These are phyloP conservation scores for Excoecaria agallocha DNA, from an alignment of 345 rosid species.

Conservation along the genomic window DNA sequence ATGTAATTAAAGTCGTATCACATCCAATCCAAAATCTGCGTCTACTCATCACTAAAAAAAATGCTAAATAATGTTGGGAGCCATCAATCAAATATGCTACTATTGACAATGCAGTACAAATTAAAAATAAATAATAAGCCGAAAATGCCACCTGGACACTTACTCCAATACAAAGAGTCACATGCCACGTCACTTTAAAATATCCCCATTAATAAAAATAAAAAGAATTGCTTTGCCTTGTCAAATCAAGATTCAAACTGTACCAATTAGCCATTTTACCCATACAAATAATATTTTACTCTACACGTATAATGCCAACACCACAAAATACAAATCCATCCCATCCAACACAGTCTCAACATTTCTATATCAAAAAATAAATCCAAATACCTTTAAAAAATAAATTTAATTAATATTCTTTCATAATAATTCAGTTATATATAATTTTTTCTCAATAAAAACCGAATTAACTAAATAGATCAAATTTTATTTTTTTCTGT, in stretches of 20 bases:
- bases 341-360: too few species aligned
- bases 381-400: too few species aligned
- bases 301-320: not conserved
- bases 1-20: not conserved
- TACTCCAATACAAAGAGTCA: not conserved
- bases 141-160: not conserved
- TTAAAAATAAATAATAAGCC: not conserved
- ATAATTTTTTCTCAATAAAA: too few species aligned
- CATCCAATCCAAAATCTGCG: not conserved
- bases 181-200: conserved; percentile 1
- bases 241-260: conserved; percentile 13
- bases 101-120: not conserved
- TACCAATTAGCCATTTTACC: not conserved
- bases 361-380: too few species aligned
- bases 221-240: not conserved
- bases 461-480: too few species aligned
- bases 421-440: too few species aligned
- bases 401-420: too few species aligned
- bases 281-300: not conserved
- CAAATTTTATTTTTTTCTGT: too few species aligned
- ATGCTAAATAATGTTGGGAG: not conserved
- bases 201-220: not conserved
- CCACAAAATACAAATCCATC: conserved; percentile 6
- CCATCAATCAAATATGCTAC: not conserved
- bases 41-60: not conserved